These are phyloP conservation scores for Alternaria solani DNA, from an alignment of 2,329 filamentous ascomycete species.

Conservation along the genomic window DNA sequence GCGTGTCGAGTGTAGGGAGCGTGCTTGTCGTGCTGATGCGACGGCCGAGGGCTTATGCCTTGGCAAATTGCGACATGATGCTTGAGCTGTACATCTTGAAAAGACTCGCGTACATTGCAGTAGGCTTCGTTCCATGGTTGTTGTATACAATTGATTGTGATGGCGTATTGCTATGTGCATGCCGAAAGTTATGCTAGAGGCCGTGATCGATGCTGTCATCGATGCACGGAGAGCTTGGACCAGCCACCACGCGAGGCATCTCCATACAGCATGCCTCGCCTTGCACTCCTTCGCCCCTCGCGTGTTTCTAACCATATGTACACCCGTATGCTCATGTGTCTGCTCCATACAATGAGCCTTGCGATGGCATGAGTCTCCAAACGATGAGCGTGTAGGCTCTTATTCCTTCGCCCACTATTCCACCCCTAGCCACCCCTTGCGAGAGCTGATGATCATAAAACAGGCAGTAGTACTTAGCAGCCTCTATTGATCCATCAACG, in stretches of 20 bases:
- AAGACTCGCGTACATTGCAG: conserved; percentile 20
- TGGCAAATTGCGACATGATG: neutral
- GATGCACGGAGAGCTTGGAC: conserved; percentile 10
- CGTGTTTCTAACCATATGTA: neutral
- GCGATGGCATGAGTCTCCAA: neutral
- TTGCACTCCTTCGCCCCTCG: neutral
- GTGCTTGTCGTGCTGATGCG: conserved; percentile 2
- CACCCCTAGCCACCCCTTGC: neutral
- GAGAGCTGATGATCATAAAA: neutral
- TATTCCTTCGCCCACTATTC: neutral
- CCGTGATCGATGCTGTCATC: conserved; percentile 17
- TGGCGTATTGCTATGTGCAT: neutral
- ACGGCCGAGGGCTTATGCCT: conserved; percentile 8
- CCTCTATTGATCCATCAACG: neutral
- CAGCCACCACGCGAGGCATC: conserved; percentile 2
- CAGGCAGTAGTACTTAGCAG: neutral
- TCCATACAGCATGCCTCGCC: neutral
- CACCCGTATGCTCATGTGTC: neutral
- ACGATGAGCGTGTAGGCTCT: neutral
- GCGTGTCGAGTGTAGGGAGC: conserved; percentile 34
- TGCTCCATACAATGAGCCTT: neutral
- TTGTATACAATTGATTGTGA: conserved; percentile 7
- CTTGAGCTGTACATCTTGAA: conserved; percentile 8
- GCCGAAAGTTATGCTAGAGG: conserved; percentile 2
- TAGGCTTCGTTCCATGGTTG: conserved; percentile 28